Conservation (phyloP, 345 rosid genomes). For the Hibiscus tridactylites region DNA sequence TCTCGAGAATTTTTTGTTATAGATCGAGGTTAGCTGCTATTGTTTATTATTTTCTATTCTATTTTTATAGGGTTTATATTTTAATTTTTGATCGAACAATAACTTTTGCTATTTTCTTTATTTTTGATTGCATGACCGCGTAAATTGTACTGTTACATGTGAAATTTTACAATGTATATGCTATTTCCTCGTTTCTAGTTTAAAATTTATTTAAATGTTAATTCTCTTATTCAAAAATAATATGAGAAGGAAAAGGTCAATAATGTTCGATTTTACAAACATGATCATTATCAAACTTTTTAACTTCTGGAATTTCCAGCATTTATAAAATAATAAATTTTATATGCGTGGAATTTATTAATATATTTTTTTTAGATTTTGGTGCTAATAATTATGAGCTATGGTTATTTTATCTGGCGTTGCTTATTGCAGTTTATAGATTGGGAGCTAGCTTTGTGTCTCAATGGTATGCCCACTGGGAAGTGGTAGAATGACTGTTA, state of each 20-base stretch:
- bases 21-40: background rate
- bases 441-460: conserved; percentile 8
- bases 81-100: background rate
- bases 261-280: background rate
- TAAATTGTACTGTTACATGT: background rate
- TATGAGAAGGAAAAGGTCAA: background rate
- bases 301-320: background rate
- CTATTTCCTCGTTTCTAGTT: background rate
- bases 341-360: background rate
- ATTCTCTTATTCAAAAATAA: background rate
- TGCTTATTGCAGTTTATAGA: conserved; percentile 15
- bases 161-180: background rate
- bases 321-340: background rate
- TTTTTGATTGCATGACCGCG: background rate
- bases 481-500: conserved; percentile 51
- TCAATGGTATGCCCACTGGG: conserved; percentile 57
- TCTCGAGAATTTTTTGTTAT: background rate
- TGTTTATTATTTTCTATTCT: background rate
- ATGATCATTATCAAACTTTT: background rate
- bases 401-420: conserved; percentile 5
- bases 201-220: background rate
- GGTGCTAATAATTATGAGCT: background rate
- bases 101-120: background rate
- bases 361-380: background rate
- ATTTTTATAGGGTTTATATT: background rate